Conservation (phyloP, 345 rosid genomes). For the Hibiscus trionum region DNA sequence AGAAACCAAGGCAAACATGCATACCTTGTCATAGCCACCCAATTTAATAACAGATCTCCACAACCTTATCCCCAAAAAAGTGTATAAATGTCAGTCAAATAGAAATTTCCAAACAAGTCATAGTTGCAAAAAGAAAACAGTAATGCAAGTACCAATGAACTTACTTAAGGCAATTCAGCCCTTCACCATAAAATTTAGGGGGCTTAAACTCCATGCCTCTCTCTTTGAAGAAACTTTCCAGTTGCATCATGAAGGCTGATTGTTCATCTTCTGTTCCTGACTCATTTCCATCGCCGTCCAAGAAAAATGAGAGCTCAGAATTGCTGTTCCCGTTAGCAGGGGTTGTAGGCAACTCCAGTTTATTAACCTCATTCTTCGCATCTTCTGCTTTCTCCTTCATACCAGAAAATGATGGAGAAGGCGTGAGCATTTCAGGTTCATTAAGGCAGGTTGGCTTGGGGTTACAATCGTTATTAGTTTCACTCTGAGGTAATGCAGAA, state of each 20-base stretch:
- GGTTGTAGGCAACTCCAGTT: slow-evolving; percentile 18
- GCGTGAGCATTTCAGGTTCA: slow-evolving; percentile 19
- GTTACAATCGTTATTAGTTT: slow-evolving; percentile 20
- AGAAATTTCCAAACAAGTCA: neutral
- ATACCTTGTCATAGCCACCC: slow-evolving; percentile 75
- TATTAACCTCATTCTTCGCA: slow-evolving; percentile 24
- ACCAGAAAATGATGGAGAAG: slow-evolving; percentile 24
- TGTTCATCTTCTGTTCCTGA: slow-evolving; percentile 69
- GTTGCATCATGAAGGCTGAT: slow-evolving; percentile 45
- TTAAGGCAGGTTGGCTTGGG: slow-evolving; percentile 8
- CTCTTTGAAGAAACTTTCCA: slow-evolving; percentile 50
- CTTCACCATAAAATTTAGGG: slow-evolving; percentile 67
- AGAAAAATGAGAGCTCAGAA: slow-evolving; percentile 34
- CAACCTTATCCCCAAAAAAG: slow-evolving; percentile 33
- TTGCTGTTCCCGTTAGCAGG: slow-evolving; percentile 28
- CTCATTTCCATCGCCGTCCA: slow-evolving; percentile 37
- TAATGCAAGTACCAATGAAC: slow-evolving; percentile 11
- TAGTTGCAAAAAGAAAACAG: neutral
- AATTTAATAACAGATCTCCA: slow-evolving; percentile 64
- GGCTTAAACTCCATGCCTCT: slow-evolving; percentile 59
- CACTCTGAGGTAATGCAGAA: slow-evolving; percentile 20
- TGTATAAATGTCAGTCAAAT: slow-evolving; percentile 8
- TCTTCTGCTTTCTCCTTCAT: slow-evolving; percentile 24
- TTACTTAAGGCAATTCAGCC: slow-evolving; percentile 64
- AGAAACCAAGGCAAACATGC: neutral